Base-by-base conservation (phyloP, 495 filamentous ascomycete genomes). In the Tetracladium setigerum region DNA sequence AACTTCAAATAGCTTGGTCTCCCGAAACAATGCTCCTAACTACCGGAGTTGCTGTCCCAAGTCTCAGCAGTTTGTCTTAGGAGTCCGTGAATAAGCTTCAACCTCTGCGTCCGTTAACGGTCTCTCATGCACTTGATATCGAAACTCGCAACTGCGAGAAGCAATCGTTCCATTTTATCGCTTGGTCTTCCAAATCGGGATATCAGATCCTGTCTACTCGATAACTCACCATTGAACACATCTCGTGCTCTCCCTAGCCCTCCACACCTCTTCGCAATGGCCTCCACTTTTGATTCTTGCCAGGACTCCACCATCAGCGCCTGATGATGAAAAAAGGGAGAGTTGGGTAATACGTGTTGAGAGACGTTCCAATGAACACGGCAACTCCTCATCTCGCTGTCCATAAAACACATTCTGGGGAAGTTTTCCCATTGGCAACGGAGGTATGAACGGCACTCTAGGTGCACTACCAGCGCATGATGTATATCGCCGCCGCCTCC, bases 31-130 rank as follows among this genome's bases (percentile, higher is more conserved):
- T 3, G 3, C 22, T 27, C 3, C 22, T 7, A 27, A 27, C 22
- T 27, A 27, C 22, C 22, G 22, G 7, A 27, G 22, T 7, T 27
- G 22, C 3, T 27, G 3, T 27, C 22, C 22, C 22, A 27, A 27
- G 22, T 27, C 22, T 27, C 22, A 27, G 3, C 22, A 27, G 7
- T 3, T 27, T 7, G 3, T 27, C 3, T 27, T 3, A 27, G 22
- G 7, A 27, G 22, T 27, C 22, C 22, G 22, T 27, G 22, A 27
- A 30, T 46, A 19, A 51, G 22, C 18, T 27, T 27, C 35, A 13
- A 10, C 22, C 22, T 30, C 3, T 52, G 48, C 54, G 44, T 56
- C 54, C 54, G 54, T 52, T 56, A 56, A 56, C 54, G 49, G 54
- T 41, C 7, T 35, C 31, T 17, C 31, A 17, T 40, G 17, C 8